Evolutionary conservation across 2,329 filamentous ascomycete genomes (phyloP), one percentile per base, ranked within the genome.

Genomic region (Arthrobotrys musiformis): DNA sequence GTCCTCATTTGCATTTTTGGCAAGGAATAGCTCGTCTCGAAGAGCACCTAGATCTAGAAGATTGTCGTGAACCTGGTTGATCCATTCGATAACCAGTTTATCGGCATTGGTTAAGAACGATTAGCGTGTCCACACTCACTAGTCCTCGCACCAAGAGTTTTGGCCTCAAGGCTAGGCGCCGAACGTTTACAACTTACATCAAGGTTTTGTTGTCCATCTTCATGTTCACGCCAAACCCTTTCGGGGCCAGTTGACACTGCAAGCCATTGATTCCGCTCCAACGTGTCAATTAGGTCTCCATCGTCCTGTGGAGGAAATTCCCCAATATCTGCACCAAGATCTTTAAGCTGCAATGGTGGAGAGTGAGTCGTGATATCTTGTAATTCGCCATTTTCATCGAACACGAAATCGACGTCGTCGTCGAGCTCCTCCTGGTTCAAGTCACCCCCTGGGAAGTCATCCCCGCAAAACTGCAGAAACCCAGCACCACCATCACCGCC

Each of bases 321-420:
- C 6, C 30, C 50, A 8, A n/a, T 13, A 11, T 11, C 9, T n/a
- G 40, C 17, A 26, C 26, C 30, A 9, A 17, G 7, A 37, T 35
- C 28, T 26, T 28, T 54, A 30, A 19, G 4, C 4, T 17, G 24
- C 30, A 1, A 19, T 2, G 13, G 4, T 26, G 46, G n/a, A 17
- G 4, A 2, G 7, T 28, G 19, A 62, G 24, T 22, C 40, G 78
- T 22, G 30, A 79, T 22, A 8, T 81, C 79, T 63, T 70, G 79
- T 40, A 80, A 70, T 37, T 80, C 72, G 2, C 80, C 80, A 61
- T 81, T 63, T 48, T 79, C 79, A 35, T 80, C 79, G 30, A 81
- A 81, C 42, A 79, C 76, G 50, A 81, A 81, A 17, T 66, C 75
- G 11, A 79, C 64, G 5, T 79, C 58, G 2, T 79, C 79, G 24